Base-by-base conservation (phyloP, 1,284 basidiomycete genomes). In the Anthracocystis panici-leucophaei region DNA sequence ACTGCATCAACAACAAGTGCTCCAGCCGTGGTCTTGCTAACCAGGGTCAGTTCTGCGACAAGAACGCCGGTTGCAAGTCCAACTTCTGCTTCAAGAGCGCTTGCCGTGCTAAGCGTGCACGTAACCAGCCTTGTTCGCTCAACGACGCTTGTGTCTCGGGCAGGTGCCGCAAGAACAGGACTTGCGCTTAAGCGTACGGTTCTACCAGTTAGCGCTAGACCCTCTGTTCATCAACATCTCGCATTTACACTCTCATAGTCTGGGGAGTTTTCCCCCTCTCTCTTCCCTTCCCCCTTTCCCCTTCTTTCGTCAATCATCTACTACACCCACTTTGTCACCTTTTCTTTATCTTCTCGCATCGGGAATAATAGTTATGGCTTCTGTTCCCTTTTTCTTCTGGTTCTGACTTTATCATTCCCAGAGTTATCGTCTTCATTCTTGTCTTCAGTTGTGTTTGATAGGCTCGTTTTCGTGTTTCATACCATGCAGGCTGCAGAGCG, bases 1-100 rank as follows among this genome's bases (percentile, higher is more conserved):
- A 50, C 57, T 77, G 74, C 65, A 49, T 35, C 21, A 59, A 58
- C 57, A 65, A 68, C 68, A 54, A 42, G 48, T 75, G 73, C 61
- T 49, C 59, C 9, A 14, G 35, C 20, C 18, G 29, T n/a, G 64
- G 59, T 56, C 59, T 62, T 38, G 52, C 46, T 23, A 49, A 52
- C 23, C 41, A 55, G 23, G 44, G 44, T 12, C 55, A 62, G 55
- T 31, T 11, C 31, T 72, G 69, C 52, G 9, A 25, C 2, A n/a
- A 33, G 20, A 45, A 62, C 64, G 42, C 54, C 56, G 35, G 33
- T 12, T 72, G 69, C 50, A 21, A 42, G 20, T 66, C 63, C 27
- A 55, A 57, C 51, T 66, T 63, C 59, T 72, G 69, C 69, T 66
- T 38, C 56, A 53, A 50, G 40, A 27, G 21, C 29, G 58, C 61